Base-by-base conservation (phyloP, 495 filamentous ascomycete genomes). In the Thozetella sp. region DNA sequence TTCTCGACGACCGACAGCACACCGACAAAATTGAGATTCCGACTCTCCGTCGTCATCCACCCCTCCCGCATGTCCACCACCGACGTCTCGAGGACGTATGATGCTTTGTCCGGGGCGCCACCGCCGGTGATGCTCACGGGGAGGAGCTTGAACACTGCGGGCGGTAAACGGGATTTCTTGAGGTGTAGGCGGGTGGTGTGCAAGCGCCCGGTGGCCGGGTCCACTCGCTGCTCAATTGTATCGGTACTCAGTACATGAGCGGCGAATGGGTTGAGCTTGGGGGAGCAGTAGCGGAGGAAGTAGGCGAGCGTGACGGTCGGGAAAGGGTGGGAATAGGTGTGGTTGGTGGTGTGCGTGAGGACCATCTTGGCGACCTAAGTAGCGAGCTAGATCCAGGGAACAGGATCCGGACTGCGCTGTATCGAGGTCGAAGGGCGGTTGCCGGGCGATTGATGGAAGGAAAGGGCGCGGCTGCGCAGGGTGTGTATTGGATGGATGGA, bases 161-260 rank as follows among this genome's bases (percentile, higher is more conserved):
- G 83, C 0, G 95, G 95, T 30, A 99, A 73, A 57, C 95, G 93
- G 2, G 92, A 96, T 67, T 92, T 90, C 74, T 99, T 99, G 25
- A 97, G 85, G 73, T 97, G 96, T 53, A 99, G 80, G 48, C 95
- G 91, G 2, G 88, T 90, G 30, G 96, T 97, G 69, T 92, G 88
- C 9, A 99, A 86, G 25, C 88, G 90, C 51, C 93, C 88, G 1
- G 91, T 93, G 19, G 65, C 67, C 2, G 90, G 86, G 69, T 98
- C 93, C 76, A 97, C 85, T 67, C 87, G 83, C 50, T 91, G 90
- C 30, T 89, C 86, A 73, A 99, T 93, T 68, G 95, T 95, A 79
- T 99, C 95, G 73, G 93, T 96, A 40, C 91, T 96, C 61, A 97
- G 85, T 59, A 99, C 95, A 82, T 99, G 95, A 64, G 84, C 90